Base-by-base conservation (phyloP, 106 monocot genomes). In the Dioscorea alata region DNA sequence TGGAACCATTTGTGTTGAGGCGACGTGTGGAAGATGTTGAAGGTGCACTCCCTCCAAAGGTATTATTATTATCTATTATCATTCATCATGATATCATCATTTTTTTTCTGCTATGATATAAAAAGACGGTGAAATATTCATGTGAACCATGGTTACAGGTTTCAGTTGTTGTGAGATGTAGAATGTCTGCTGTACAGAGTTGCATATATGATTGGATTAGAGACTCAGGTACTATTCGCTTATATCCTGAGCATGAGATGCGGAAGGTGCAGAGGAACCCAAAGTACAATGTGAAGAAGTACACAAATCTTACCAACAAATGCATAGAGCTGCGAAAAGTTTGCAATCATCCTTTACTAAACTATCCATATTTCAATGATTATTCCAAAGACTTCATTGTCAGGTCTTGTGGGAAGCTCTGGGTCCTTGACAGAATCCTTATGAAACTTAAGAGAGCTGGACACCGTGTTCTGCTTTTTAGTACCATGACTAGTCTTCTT, bases 121-220 rank as follows among this genome's bases (percentile, higher is more conserved):
- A 17, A 42, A 28, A 28, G n/a, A 28, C 23, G 60, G 57, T 49
- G n/a, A 8, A 23, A 66, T 58, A 62, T 35, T 53, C 56, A 58
- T 13, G 70, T 66, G 23, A 59, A 68, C 34, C 28, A 66, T 69
- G 59, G 6, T 73, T 74, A 32, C 84, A 97, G 96, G 89, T 84
- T n/a, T 72, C 97, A 32, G 78, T 97, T 77, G 92, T 97, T 59
- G 61, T 97, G 68, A 79, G 81, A 71, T 97, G 97, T 73, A 86
- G 89, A 75, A 97, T 97, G 97, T 97, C 97, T 48, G 89, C 89
- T 23, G 75, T 97, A 59, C 97, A 97, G 66, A 82, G 92, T 73
- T 83, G 91, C 61, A 87, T 97, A 65, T 97, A 97, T 75, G 89
- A 97, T 71, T 97, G 97, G 97, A 90, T 97, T 60, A 97, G 92